Evolutionary conservation across 495 filamentous ascomycete genomes (phyloP).

Genomic region (Talaromyces trachyspermus): DNA sequence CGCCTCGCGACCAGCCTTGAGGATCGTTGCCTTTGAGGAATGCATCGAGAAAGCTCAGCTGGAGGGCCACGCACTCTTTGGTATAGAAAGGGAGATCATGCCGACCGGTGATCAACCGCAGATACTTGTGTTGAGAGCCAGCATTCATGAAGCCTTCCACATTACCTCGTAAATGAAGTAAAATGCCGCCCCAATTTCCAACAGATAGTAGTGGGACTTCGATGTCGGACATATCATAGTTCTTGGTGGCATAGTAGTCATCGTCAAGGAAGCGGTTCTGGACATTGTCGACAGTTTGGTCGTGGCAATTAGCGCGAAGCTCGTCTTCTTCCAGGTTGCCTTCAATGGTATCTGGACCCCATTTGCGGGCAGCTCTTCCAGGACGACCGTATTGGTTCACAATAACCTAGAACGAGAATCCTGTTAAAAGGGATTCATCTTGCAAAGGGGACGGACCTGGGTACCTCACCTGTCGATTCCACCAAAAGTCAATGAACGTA

Average conservation of each 20-base stretch:
- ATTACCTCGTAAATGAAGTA: constrained; percentile 57
- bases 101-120: constrained; percentile 59
- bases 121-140: constrained; percentile 54
- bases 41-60: constrained; percentile 58
- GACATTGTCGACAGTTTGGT: constrained; percentile 54
- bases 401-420: constrained; percentile 12
- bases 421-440: neutral
- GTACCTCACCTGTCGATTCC: constrained; percentile 51
- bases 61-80: constrained; percentile 53
- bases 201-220: constrained; percentile 54
- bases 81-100: constrained; percentile 71
- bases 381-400: constrained; percentile 56
- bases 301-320: constrained; percentile 43
- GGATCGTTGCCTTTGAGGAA: constrained; percentile 59
- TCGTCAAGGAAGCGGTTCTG: constrained; percentile 49
- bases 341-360: constrained; percentile 52
- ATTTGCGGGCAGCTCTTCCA: constrained; percentile 25
- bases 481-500: constrained; percentile 57
- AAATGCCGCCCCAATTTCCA: constrained; percentile 60
- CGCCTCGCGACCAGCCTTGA: constrained; percentile 46
- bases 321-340: constrained; percentile 44
- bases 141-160: constrained; percentile 54
- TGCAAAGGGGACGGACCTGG: neutral
- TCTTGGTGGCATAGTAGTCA: constrained; percentile 52
- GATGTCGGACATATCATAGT: constrained; percentile 54